A percentile compares a stretch with the other conserved stretches of the same genome.
These are phyloP conservation scores for Solanum bulbocastanum DNA, from an alignment of 257 asterid genomes.

Conservation along the genomic window DNA sequence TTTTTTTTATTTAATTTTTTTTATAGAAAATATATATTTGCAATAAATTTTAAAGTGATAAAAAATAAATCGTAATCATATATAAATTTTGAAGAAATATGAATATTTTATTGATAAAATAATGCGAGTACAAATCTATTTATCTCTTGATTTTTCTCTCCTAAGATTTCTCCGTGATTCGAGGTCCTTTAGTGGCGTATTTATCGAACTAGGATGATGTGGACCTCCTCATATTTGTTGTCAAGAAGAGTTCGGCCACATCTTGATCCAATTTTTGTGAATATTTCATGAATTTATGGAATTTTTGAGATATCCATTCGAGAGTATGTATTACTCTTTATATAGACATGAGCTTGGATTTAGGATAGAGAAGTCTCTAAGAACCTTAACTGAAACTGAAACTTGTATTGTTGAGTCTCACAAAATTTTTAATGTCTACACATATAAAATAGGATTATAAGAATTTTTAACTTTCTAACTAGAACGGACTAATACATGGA, in stretches of 20 bases:
- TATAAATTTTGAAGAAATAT: no score
- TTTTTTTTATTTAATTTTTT: background rate
- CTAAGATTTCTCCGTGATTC: background rate
- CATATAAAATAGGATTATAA: background rate
- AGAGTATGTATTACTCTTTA: no score
- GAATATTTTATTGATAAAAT: no score
- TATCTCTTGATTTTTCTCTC: background rate
- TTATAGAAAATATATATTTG: no score
- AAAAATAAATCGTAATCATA: no score
- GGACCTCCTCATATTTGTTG: background rate
- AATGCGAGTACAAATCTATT: no score
- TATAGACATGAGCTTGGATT: background rate
- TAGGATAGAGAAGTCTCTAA: background rate
- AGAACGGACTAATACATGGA: background rate
- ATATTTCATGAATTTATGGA: background rate
- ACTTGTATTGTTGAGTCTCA: background rate
- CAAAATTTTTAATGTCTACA: background rate
- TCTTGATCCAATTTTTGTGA: background rate
- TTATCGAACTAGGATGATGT: background rate
- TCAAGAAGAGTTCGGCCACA: background rate
- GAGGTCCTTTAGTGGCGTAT: background rate
- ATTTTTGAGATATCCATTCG: background rate
- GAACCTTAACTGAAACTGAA: background rate
- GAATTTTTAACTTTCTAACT: background rate
- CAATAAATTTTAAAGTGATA: no score